phyloP scores from a whole-genome alignment of 2,329 filamentous ascomycete genomes.

The Penicillium sp. region DNA sequence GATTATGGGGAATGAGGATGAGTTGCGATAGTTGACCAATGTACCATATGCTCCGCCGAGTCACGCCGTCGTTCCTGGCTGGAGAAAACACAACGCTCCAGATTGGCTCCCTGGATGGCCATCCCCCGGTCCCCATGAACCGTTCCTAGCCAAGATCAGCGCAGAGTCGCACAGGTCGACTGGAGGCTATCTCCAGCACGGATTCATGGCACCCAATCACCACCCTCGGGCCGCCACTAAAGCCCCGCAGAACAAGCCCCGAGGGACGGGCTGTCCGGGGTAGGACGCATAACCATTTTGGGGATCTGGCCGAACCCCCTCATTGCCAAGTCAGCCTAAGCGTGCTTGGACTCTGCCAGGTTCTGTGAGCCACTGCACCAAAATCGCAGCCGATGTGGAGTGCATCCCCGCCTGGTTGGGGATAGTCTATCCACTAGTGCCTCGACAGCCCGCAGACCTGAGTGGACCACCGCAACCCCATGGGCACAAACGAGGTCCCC shows the following conservation, averaged over 20 bases:
- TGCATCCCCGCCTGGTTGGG: constrained; percentile 1
- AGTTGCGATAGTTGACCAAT: not conserved
- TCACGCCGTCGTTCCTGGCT: not conserved
- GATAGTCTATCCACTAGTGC: not conserved
- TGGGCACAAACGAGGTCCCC: not conserved
- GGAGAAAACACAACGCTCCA: not conserved
- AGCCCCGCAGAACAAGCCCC: constrained; percentile 1
- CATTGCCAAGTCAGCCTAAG: constrained; percentile 1
- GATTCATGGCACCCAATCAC: not conserved
- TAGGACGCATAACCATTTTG: not conserved
- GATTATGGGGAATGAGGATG: not conserved
- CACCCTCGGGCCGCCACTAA: not conserved
- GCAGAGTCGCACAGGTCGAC: constrained; percentile 1
- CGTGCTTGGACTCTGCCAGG: not conserved
- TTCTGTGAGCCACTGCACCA: not conserved
- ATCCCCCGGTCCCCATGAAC: not conserved
- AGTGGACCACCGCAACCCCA: constrained; percentile 1
- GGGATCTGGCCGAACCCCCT: not conserved
- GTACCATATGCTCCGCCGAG: not conserved
- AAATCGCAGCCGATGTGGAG: constrained; percentile 6
- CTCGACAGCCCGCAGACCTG: not conserved
- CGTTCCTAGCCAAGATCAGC: not conserved
- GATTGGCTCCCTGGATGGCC: not conserved
- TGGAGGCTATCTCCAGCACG: not conserved
- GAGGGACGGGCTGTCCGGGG: constrained; percentile 1